Evolutionary conservation across 2,329 filamentous ascomycete genomes (phyloP), one percentile per base, ranked within the genome.

Genomic region (Massarina eburnea): DNA sequence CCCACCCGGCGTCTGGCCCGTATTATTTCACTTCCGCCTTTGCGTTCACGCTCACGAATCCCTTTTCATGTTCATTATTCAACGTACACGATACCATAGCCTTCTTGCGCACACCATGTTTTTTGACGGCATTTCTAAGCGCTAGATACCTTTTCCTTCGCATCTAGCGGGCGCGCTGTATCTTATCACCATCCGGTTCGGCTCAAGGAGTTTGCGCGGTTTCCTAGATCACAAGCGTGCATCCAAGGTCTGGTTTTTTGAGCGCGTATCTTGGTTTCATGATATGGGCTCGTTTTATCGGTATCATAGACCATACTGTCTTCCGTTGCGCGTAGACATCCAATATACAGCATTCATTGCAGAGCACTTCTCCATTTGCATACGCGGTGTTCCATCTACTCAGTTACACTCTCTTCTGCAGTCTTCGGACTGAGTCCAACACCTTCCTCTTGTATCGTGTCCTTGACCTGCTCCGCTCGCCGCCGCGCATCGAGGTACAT

Each of bases 401-500:
- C 68, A 3, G 68, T 71, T 15, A 71, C 51, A 44, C 67, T 70
- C 22, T 67, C 57, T 43, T 67, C 64, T 5, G 64, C 64, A 9
- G 51, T 58, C 55, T 61, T 57, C 3, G 63, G 61, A 42, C 56
- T 61, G 33, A 67, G 45, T 5, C 55, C 59, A n/a, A 54, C 37
- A 3, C 64, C 58, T 22, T 66, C 61, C 18, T 64, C 55, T 32
- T 54, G 43, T 17, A 67, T 36, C 26, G 54, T 68, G 42, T 62
- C 55, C 42, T 59, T 61, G 37, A 83, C 76, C 57, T 77, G 75
- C 54, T 76, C 70, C 3, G 79, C 80, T 46, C 82, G 67, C 52
- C 82, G 70, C 39, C 80, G 68, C 5, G 82, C 81, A 71, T 84
- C 82, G 14, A 83, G 74, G 65, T 83, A 85, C 64, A 82, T 75